phyloP scores from a whole-genome alignment of 768 basidiomycete genomes.

The Russula emetica region DNA sequence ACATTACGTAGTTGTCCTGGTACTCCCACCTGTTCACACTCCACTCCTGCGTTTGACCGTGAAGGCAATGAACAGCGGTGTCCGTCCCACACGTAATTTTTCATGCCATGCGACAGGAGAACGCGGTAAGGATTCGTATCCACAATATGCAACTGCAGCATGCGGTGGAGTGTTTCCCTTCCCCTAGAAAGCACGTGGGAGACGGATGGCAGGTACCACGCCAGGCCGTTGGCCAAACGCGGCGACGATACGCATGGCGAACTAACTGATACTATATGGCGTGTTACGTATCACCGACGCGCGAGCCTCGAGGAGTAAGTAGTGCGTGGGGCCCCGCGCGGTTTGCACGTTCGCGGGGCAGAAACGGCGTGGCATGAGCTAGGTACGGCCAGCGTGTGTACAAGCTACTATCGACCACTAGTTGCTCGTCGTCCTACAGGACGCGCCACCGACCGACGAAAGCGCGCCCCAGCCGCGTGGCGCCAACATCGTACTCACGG shows the following conservation, averaged over 20 bases:
- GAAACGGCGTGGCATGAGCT: constrained; percentile 5
- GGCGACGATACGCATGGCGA: constrained; percentile 10
- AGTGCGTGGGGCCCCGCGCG: constrained; percentile 21
- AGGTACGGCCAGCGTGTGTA: not conserved
- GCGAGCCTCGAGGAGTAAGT: constrained; percentile 23
- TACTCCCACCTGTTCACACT: constrained; percentile 18
- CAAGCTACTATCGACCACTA: not conserved
- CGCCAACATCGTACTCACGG: not conserved
- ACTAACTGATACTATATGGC: constrained; percentile 12
- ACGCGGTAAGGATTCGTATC: constrained; percentile 11
- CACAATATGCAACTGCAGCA: not conserved
- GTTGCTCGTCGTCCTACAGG: not conserved
- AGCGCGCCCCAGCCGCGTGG: constrained; percentile 23
- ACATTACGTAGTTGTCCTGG: constrained; percentile 27
- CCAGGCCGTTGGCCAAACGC: not conserved
- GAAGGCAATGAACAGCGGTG: constrained; percentile 21
- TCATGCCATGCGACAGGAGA: constrained; percentile 2
- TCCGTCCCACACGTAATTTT: constrained; percentile 21
- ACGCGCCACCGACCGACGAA: not conserved
- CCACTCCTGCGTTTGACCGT: constrained; percentile 16
- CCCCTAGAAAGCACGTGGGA: constrained; percentile 21
- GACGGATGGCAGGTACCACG: constrained; percentile 11
- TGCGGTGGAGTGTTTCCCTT: not conserved
- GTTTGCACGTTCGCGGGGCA: constrained; percentile 17
- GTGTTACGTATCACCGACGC: constrained; percentile 11